Percentiles rank a stretch among this genome's conserved stretches.
Conservation (phyloP, 164 flowering plant species). For the Macadamia tetraphylla region DNA sequence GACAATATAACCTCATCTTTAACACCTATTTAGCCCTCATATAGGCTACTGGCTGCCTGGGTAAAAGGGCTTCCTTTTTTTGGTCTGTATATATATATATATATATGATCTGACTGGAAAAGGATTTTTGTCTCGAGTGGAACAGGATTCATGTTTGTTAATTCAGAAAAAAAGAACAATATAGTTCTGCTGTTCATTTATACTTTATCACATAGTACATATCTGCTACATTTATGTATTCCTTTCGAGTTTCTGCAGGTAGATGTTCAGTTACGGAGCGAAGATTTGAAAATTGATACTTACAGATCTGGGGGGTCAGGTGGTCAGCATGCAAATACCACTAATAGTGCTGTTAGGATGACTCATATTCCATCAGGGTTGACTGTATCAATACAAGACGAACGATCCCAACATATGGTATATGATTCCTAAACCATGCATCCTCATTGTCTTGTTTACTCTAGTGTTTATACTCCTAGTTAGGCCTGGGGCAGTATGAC, state of each 20-base stretch:
- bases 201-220: no score
- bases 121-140: no score
- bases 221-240: no score
- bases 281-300: constrained; percentile 86
- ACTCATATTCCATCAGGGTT: constrained; percentile 82
- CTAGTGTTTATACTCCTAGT: background rate
- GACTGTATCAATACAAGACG: constrained; percentile 82
- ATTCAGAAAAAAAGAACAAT: no score
- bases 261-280: constrained; percentile 84
- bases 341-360: constrained; percentile 94
- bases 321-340: constrained; percentile 98
- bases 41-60: no score
- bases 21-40: no score
- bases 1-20: no score
- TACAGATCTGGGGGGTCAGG: constrained; percentile 98
- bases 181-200: no score
- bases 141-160: no score
- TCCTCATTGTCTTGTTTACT: background rate
- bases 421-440: constrained; percentile 1
- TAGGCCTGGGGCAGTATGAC: background rate
- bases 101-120: no score
- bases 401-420: constrained; percentile 94
- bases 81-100: no score
- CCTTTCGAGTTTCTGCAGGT: constrained; percentile 44
- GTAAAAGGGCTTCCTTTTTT: no score